Base-by-base conservation (phyloP, 2,329 filamentous ascomycete genomes). In the Fonsecaea pedrosoi region DNA sequence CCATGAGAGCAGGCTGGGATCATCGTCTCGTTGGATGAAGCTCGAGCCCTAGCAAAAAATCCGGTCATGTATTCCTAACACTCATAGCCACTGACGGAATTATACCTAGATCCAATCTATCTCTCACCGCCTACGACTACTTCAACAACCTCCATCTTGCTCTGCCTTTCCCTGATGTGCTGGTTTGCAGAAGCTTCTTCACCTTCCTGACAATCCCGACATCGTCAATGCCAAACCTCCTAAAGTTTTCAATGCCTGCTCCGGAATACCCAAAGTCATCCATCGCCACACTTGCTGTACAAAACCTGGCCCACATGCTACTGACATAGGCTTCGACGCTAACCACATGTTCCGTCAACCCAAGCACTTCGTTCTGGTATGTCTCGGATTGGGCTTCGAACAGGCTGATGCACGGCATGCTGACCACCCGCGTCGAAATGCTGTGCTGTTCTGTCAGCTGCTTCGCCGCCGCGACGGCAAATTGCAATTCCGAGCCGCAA, bases 301-400 rank as follows among this genome's bases (percentile, higher is more conserved):
- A 56, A 34, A 56, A 56, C 21, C 54, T 56, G 38, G 54, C 54
- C 54, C 54, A 53, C 48, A 37, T 56, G 34, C 42, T 65, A 38
- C 57, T 48, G 32, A 67, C 75, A 69, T 81, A 84, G 1, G 82
- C 78, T 74, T 84, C 82, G n/a, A 84, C 80, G 1, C 81, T 79
- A 1, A 84, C 78, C 2, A 75, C 72, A 1, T 75, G 76, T 3
- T 71, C 68, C 54, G 77, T 74, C 4, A 74, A 70, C 54, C 69
- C 73, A 40, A 84, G 73, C 6, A 81, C 79, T 2, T 76, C 71
- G 4, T 77, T 77, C 68, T 77, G 80, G 73, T 84, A 84, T 58
- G 79, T 76, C 4, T 73, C 71, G 1, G 76, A 65, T 69, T 85
- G 82, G 4, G 73, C 70, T 50, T 83, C 81, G 70, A 85, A 84